These are phyloP conservation scores for Penicillium atrosanguineum DNA, from an alignment of 495 filamentous ascomycete species.

Conservation along the genomic window DNA sequence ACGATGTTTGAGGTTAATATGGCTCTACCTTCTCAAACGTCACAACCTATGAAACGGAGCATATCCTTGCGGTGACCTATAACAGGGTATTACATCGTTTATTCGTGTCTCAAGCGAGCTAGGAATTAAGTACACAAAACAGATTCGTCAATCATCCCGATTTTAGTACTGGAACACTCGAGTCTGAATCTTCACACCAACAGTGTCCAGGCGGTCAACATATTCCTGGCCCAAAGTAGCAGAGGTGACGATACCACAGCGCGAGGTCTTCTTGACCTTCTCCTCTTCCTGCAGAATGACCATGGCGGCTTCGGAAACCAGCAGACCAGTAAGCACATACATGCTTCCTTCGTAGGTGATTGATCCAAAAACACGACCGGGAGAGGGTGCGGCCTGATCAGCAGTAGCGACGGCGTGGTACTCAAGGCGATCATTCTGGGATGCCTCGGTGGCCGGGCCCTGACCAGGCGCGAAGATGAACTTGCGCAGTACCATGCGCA, in stretches of 20 bases:
- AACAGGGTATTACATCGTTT: neutral
- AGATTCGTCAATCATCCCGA: neutral
- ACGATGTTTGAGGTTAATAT: no score
- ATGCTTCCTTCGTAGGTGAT: slow-evolving; percentile 58
- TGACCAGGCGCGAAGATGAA: slow-evolving; percentile 64
- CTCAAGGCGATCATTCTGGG: slow-evolving; percentile 57
- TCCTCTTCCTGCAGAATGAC: slow-evolving; percentile 64
- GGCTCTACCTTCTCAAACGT: no score
- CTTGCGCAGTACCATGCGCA: slow-evolving; percentile 52
- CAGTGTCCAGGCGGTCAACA: slow-evolving; percentile 64
- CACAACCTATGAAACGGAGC: no score
- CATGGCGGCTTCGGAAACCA: slow-evolving; percentile 68
- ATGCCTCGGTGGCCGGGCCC: slow-evolving; percentile 59
- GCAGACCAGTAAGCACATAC: slow-evolving; percentile 69
- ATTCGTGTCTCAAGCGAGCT: neutral
- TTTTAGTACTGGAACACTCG: slow-evolving; percentile 35
- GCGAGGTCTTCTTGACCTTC: slow-evolving; percentile 52
- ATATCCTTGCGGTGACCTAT: no score
- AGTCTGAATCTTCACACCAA: slow-evolving; percentile 61
- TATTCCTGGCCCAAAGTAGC: slow-evolving; percentile 76
- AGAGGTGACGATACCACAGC: slow-evolving; percentile 76
- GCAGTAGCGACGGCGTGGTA: slow-evolving; percentile 64
- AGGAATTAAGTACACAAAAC: neutral
- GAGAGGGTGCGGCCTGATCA: slow-evolving; percentile 43
- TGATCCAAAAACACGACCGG: slow-evolving; percentile 55